phyloP scores from a whole-genome alignment of 2,329 filamentous ascomycete genomes.

The Westerdykella aurantiaca region DNA sequence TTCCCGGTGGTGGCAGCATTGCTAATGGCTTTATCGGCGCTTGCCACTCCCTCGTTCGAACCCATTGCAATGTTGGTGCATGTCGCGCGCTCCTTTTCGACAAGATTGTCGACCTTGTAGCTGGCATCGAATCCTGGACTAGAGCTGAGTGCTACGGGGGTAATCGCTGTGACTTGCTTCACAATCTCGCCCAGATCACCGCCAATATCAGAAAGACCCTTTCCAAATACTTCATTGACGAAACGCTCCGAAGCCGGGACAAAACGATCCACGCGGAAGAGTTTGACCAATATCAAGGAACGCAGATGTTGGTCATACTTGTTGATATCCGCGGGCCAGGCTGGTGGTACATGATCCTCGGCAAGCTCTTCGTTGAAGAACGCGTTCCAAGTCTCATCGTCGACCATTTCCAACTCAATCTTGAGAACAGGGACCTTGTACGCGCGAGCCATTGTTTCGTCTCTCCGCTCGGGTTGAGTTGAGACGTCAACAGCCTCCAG shows the following conservation, averaged over 20 bases:
- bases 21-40: slow-evolving; percentile 90
- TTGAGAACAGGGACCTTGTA: slow-evolving; percentile 68
- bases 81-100: slow-evolving; percentile 71
- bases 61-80: slow-evolving; percentile 99
- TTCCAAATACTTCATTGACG: slow-evolving; percentile 76
- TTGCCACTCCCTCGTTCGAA: slow-evolving; percentile 87
- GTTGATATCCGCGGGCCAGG: slow-evolving; percentile 63
- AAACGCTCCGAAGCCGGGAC: slow-evolving; percentile 92
- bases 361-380: slow-evolving; percentile 84
- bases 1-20: slow-evolving; percentile 85
- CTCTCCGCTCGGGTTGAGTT: slow-evolving; percentile 56
- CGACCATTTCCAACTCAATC: slow-evolving; percentile 59
- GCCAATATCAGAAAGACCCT: slow-evolving; percentile 72
- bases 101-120: slow-evolving; percentile 96
- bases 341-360: slow-evolving; percentile 71
- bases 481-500: slow-evolving; percentile 75
- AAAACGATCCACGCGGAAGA: slow-evolving; percentile 92
- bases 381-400: slow-evolving; percentile 64
- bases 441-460: slow-evolving; percentile 64
- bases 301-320: slow-evolving; percentile 70
- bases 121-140: slow-evolving; percentile 96
- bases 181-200: slow-evolving; percentile 84
- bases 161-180: slow-evolving; percentile 72
- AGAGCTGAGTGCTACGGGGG: slow-evolving; percentile 86
- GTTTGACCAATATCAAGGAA: slow-evolving; percentile 83